Base-by-base conservation (phyloP, 2,329 filamentous ascomycete genomes). In the Chaetomiaceae sp. region DNA sequence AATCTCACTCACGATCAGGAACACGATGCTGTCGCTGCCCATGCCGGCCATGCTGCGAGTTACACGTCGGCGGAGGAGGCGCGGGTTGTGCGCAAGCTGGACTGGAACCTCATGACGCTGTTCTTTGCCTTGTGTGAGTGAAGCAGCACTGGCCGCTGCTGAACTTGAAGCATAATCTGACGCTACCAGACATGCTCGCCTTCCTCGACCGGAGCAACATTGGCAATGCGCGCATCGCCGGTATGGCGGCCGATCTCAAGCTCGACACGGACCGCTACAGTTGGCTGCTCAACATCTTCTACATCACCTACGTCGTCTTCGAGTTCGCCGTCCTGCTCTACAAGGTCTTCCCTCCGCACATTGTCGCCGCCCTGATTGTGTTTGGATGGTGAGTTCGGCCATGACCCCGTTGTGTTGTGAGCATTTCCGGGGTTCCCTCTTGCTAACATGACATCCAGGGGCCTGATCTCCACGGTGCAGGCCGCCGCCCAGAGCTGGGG, bases 261-360 rank as follows among this genome's bases (percentile, higher is more conserved):
- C 69, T 72, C 27, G 65, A 65, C 43, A 69, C 72, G 56, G 58
- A 50, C 3, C 67, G 72, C 9, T 74, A 71, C 55, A 67, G 69
- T 65, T 75, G 72, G 72, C 64, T 74, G 22, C 64, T 75, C 31
- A 74, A 71, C 20, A 73, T 75, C 39, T 74, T 74, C 50, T 75
- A 74, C 56, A 74, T 74, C 38, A 70, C 71, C 0, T 74, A 73
- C 17, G 20, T 36, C 12, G 19, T 27, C 12, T 15, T 15, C 19
- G 42, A 45, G 19, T 45, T 45, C 11, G 19, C 17, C 44, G 44
- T 37, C 15, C 22, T 47, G 12, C 31, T 47, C 4, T 45, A 17
- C 14, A 47, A 47, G 19, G 12, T 47, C 44, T 47, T 47, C n/a
- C 33, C 33, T 11, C 31, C 33, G 4, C 33, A 36, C 20, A 25